Base-by-base conservation (phyloP, 1,139 yeast genomes). In the Debaryomyces coudertii region DNA sequence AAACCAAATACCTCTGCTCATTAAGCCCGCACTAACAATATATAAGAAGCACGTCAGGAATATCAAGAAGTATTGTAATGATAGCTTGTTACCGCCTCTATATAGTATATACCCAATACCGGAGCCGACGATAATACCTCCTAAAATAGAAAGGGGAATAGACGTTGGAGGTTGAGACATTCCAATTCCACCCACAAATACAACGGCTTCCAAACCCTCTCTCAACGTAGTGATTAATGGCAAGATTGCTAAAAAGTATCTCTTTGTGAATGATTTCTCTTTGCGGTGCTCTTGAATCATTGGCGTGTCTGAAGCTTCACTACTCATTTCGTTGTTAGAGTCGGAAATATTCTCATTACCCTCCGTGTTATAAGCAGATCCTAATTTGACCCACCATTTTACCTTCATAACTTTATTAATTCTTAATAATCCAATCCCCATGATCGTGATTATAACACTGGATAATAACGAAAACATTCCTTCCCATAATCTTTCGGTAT, bases 401-500 rank as follows among this genome's bases (percentile, higher is more conserved):
- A 72, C 67, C 56, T 75, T 73, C 80, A 75, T 74, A 48, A 74
- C 74, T 61, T 87, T 85, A 68, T 89, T 90, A 62, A 90, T 80
- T 55, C 97, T 75, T 54, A 90, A 74, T 75, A 90, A 80, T 9
- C 96, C 90, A 42, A 90, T 69, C 40, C 97, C 97, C 97, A 90
- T 90, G 44, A 87, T 71, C 4, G 96, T 85, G 61, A 90, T 90
- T 71, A 90, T 85, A 7, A 85, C 58, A 23, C 95, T 81, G 5
- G 96, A 90, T 50, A 90, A 69, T 50, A 90, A 73, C 56, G 95
- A 88, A 64, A 90, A 90, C 7, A 85, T 69, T 40, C 96, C 97
- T 69, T 90, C 97, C 97, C 97, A 90, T 40, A 90, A 65, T 57
- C 95, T 80, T 63, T 90, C 97, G 1, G 97, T 82, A 46, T 77